A percentile compares a stretch with the other conserved stretches of the same genome.
Conservation (phyloP, 768 basidiomycete genomes). For the Leccinum uliginosum region DNA sequence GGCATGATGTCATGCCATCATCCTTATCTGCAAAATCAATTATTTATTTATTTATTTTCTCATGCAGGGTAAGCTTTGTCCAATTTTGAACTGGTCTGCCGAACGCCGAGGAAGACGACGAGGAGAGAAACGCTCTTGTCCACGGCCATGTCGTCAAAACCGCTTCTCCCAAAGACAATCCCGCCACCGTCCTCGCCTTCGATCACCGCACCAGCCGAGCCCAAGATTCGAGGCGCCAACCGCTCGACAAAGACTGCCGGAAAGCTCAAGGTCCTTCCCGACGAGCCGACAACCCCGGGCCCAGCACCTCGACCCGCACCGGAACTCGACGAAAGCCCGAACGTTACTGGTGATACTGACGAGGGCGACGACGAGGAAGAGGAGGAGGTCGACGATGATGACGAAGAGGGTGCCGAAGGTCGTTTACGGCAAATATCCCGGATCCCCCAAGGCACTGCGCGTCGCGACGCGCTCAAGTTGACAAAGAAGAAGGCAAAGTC, state of each 20-base stretch:
- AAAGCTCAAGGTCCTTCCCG: constrained; percentile 85
- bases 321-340: constrained; percentile 40
- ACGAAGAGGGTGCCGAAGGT: constrained; percentile 57
- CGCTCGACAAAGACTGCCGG: constrained; percentile 78
- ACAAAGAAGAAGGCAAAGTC: constrained; percentile 95
- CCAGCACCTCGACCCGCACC: constrained; percentile 27
- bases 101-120: constrained; percentile 15
- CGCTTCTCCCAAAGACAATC: constrained; percentile 31
- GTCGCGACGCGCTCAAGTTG: constrained; percentile 81
- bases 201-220: constrained; percentile 29
- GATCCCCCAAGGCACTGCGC: constrained; percentile 91
- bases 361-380: constrained; percentile 66
- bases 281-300: constrained; percentile 59
- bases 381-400: constrained; percentile 47
- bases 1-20: constrained; percentile 11
- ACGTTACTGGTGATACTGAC: constrained; percentile 59
- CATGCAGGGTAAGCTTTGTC: background rate
- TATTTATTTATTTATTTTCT: constrained; percentile 8
- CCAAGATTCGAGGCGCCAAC: constrained; percentile 67
- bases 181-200: constrained; percentile 11
- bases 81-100: constrained; percentile 13
- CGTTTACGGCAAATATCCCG: constrained; percentile 69
- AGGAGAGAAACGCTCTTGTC: background rate
- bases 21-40: background rate
- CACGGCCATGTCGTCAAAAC: constrained; percentile 27